Percentiles rank a stretch among this genome's conserved stretches.
Evolutionary conservation across 176 grass and related monocot species (phyloP).

Genomic region (Panicum miliaceum): DNA sequence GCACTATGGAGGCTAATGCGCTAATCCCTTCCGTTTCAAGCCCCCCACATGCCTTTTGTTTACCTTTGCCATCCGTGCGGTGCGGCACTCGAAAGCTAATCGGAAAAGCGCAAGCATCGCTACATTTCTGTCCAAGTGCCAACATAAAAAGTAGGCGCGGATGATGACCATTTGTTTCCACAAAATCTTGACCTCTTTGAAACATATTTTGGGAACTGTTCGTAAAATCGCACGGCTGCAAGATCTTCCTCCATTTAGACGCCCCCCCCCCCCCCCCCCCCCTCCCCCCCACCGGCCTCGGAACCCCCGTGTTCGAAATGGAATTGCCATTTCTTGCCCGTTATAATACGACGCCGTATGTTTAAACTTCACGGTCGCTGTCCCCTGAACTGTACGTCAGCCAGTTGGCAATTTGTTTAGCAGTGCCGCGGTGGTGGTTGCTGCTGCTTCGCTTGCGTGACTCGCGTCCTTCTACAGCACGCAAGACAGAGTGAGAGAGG

Average conservation of each 20-base stretch:
- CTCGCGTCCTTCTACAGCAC: not conserved
- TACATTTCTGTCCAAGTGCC: not conserved
- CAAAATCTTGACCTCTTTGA: not conserved
- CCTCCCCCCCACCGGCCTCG: no score
- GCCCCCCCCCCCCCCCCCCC: no score
- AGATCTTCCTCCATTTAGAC: no score
- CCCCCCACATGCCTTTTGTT: conserved; percentile 16
- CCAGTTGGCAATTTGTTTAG: not conserved
- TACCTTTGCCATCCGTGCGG: conserved; percentile 16
- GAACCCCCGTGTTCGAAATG: no score
- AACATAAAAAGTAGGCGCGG: not conserved
- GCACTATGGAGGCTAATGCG: conserved; percentile 1
- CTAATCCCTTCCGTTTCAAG: conserved; percentile 31
- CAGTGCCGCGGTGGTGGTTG: not conserved
- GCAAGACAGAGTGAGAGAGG: not conserved
- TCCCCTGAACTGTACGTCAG: not conserved
- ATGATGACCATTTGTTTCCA: not conserved
- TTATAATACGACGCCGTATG: not conserved
- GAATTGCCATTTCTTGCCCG: not conserved
- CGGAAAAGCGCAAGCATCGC: not conserved
- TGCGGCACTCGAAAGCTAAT: not conserved
- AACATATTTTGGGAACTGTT: no score
- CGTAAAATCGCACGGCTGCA: no score
- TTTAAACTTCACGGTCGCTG: not conserved
- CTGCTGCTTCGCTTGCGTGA: not conserved